phyloP scores from a whole-genome alignment of 139 green algal genomes.

The Trebouxia sp. region DNA sequence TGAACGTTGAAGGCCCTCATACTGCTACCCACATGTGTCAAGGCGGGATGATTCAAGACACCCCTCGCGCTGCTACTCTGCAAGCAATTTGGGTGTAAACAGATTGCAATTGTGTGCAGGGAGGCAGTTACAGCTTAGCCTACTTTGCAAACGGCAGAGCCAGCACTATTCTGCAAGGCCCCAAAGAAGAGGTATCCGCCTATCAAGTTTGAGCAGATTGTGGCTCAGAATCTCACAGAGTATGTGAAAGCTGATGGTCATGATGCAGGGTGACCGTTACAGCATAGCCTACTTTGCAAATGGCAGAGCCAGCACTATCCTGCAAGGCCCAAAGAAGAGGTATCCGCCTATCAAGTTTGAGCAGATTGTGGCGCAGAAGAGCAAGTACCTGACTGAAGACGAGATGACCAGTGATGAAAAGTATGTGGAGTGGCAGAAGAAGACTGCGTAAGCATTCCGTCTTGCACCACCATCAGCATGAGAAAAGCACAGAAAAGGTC shows the following conservation, averaged over 20 bases:
- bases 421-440: slow-evolving; percentile 16
- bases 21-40: no score
- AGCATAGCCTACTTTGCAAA: slow-evolving; percentile 28
- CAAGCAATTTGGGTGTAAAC: no score
- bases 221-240: no score
- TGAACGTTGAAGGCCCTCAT: no score
- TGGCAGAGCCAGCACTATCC: background rate
- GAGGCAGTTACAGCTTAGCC: slow-evolving; percentile 3
- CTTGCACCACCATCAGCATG: background rate
- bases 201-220: slow-evolving; percentile 21
- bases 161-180: slow-evolving; percentile 7
- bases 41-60: no score
- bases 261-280: background rate
- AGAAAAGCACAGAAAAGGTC: background rate
- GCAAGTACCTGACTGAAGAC: slow-evolving; percentile 19
- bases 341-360: slow-evolving; percentile 15
- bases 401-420: slow-evolving; percentile 18
- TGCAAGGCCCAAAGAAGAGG: slow-evolving; percentile 24
- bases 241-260: background rate
- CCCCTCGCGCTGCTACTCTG: no score
- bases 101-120: no score
- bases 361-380: slow-evolving; percentile 16
- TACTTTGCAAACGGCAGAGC: slow-evolving; percentile 14
- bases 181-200: slow-evolving; percentile 19
- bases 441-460: slow-evolving; percentile 5